Conservation (phyloP, 176 grass and related monocot species). For the Paspalum vaginatum region DNA sequence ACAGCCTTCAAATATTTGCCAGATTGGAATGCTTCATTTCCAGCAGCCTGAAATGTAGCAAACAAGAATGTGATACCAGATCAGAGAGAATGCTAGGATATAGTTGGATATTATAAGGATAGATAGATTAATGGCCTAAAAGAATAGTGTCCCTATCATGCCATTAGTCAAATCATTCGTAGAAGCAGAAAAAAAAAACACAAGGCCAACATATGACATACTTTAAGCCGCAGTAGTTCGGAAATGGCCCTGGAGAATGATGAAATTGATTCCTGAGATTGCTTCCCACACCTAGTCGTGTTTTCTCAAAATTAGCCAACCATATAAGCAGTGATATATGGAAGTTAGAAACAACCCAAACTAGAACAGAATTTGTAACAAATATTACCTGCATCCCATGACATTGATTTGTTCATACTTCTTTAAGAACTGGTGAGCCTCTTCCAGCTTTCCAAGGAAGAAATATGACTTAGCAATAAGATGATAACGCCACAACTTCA, state of each 20-base stretch:
- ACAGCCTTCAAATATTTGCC: slow-evolving; percentile 83
- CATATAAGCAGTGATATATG: background rate
- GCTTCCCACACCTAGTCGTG: slow-evolving; percentile 46
- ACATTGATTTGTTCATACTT: slow-evolving; percentile 52
- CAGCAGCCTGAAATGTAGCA: slow-evolving; percentile 63
- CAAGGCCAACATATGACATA: slow-evolving; percentile 30
- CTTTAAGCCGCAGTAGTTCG: slow-evolving; percentile 76
- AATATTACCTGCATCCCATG: slow-evolving; percentile 41
- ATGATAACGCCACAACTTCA: slow-evolving; percentile 65
- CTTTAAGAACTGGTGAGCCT: slow-evolving; percentile 61
- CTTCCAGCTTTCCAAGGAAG: slow-evolving; percentile 76
- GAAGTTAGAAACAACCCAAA: slow-evolving; percentile 32
- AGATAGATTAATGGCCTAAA: background rate
- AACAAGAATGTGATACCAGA: slow-evolving; percentile 28
- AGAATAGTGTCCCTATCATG: background rate
- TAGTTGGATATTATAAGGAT: slow-evolving; percentile 14
- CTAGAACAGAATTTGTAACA: slow-evolving; percentile 20
- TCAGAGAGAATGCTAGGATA: slow-evolving; percentile 13
- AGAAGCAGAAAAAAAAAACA: background rate
- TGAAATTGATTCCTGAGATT: slow-evolving; percentile 52
- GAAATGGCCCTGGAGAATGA: slow-evolving; percentile 48
- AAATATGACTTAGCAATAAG: slow-evolving; percentile 80
- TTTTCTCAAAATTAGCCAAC: slow-evolving; percentile 41
- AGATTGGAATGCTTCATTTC: slow-evolving; percentile 88
- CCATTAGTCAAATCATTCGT: background rate